Evolutionary conservation across 192 early-diverging fungal genomes (phyloP), one percentile per base, ranked within the genome.

Genomic region (Entophlyctis luteolus): DNA sequence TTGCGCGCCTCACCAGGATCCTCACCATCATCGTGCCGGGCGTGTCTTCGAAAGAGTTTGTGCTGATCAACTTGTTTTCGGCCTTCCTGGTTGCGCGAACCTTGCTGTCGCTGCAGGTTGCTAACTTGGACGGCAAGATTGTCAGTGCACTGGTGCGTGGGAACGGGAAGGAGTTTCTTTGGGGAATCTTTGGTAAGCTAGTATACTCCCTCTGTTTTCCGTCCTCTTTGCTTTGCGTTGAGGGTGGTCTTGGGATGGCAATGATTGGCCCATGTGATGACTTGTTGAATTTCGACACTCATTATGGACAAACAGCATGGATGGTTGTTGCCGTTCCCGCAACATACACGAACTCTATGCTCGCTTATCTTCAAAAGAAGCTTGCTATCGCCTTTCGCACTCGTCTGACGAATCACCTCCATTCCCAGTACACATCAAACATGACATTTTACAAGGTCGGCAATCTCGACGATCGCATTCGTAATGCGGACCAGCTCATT

Each of bases 261-360:
- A 34, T 14, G 14, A 36, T 31, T 28, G 32, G 23, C 33, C 33
- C 34, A 12, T 35, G 14, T 16, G 42, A 29, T 29, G 33, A 12
- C 47, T 18, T 62, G 47, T 48, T 37, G 22, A 23, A 29, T 16
- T 45, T 31, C n/a, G 48, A 49, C 42, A 3, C 22, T 12, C 47
- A n/a, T 18, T 49, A 22, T 62, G 12, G 10, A 32, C n/a, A 22
- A 1, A 14, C 22, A 67, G 65, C 87, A 79, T 96, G 93, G 93
- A 94, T 95, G 90, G 82, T 78, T 20, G 86, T 97, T 52, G 93
- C 94, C 14, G 81, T 98, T 29, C 95, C 95, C 4, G 95, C 94
- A 10, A 98, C 95, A 46, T 92, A 94, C 77, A 96, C 95, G 57
- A 98, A 98, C 78, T 89, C 86, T 72, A 89, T 96, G 87, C 86